These are phyloP conservation scores for Biscogniauxia mediterranea DNA, from an alignment of 2,329 filamentous ascomycete species.

Conservation along the genomic window DNA sequence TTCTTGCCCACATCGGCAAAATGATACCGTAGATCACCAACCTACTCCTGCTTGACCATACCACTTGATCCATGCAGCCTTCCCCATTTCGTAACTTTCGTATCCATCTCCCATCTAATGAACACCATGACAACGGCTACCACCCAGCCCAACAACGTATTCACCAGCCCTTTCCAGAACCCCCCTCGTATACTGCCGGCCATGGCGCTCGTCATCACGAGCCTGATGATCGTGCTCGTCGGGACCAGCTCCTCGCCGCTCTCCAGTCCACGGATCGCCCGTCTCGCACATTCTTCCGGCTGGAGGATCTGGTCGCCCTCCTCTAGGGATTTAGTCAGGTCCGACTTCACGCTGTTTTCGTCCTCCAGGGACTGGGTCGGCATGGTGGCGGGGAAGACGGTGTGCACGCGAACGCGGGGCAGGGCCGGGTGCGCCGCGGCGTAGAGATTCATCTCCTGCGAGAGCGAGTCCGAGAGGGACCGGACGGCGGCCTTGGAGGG, in stretches of 20 bases:
- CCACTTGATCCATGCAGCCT: too few relatives aligned
- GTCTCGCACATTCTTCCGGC: constrained; percentile 58
- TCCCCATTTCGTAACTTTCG: too few relatives aligned
- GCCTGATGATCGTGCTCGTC: constrained; percentile 55
- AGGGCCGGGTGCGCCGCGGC: too few relatives aligned
- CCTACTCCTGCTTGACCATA: too few relatives aligned
- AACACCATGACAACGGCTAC: constrained; percentile 37
- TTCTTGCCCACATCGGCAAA: too few relatives aligned
- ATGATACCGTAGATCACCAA: too few relatives aligned
- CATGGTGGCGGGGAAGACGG: constrained; percentile 65
- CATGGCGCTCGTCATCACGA: constrained; percentile 50
- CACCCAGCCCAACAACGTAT: constrained; percentile 36
- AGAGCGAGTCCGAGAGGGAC: constrained; percentile 61
- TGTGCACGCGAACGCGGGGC: constrained; percentile 56
- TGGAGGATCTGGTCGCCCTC: constrained; percentile 38
- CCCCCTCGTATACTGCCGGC: constrained; percentile 34
- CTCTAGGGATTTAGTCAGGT: constrained; percentile 38
- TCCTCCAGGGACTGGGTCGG: constrained; percentile 50
- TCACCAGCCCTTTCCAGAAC: constrained; percentile 30
- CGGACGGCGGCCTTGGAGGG: constrained; percentile 67
- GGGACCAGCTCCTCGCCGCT: constrained; percentile 62
- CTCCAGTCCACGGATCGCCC: constrained; percentile 58
- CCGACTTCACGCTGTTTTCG: constrained; percentile 38
- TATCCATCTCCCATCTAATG: constrained; percentile 38
- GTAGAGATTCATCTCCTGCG: constrained; percentile 52